A percentile compares a stretch with the other conserved stretches of the same genome.
Conservation (phyloP, 768 basidiomycete genomes). For the Pleurotus cornucopiae region DNA sequence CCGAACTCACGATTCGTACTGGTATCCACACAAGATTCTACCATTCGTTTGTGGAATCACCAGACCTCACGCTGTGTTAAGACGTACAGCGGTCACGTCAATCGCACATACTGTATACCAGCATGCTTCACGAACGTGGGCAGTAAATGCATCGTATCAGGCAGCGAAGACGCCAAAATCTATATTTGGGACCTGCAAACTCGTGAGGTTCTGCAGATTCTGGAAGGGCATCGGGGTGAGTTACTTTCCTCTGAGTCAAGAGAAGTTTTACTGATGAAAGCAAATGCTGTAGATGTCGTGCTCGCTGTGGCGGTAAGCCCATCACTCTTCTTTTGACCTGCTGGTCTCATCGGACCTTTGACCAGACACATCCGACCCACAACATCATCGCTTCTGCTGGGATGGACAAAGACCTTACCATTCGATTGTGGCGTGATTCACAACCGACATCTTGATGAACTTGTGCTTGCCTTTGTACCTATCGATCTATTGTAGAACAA, state of each 20-base stretch:
- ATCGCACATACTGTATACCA: constrained; percentile 79
- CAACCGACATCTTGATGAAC: background rate
- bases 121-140: constrained; percentile 63
- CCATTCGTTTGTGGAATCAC: constrained; percentile 92
- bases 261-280: constrained; percentile 5
- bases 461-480: background rate
- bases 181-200: constrained; percentile 90
- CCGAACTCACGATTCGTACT: constrained; percentile 90
- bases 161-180: constrained; percentile 86
- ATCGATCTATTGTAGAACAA: background rate
- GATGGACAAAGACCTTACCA: constrained; percentile 84
- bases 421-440: constrained; percentile 73
- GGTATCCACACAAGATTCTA: constrained; percentile 91
- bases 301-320: constrained; percentile 68
- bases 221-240: constrained; percentile 80
- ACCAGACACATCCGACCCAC: constrained; percentile 70
- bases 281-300: constrained; percentile 46
- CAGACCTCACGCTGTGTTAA: constrained; percentile 89
- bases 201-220: constrained; percentile 65
- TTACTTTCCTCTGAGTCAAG: background rate
- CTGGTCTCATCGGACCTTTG: constrained; percentile 10
- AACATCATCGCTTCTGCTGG: constrained; percentile 83
- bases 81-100: constrained; percentile 84
- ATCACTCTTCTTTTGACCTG: constrained; percentile 8
- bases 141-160: constrained; percentile 77